A percentile compares a stretch with the other conserved stretches of the same genome.
Evolutionary conservation across 2,329 filamentous ascomycete genomes (phyloP).

Genomic region (Penicillium sp.): DNA sequence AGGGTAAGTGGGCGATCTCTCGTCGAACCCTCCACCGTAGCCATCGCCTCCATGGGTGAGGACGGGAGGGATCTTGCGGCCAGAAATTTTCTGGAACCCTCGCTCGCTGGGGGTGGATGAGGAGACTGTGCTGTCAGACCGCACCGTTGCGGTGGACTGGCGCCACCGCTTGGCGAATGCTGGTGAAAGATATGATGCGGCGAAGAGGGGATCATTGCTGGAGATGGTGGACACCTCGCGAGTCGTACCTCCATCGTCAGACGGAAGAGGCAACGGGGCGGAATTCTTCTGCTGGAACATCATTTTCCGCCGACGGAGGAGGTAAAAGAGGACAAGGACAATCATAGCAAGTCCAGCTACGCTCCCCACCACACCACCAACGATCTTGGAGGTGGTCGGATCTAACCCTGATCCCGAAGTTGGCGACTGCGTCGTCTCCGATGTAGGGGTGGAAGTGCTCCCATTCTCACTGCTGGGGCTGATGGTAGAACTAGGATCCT

Average conservation of each 20-base stretch:
- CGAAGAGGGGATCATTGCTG: constrained; percentile 35
- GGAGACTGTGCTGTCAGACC: constrained; percentile 31
- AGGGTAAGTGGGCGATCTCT: constrained; percentile 27
- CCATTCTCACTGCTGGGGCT: background rate
- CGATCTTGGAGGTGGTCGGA: constrained; percentile 47
- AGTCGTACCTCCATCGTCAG: constrained; percentile 19
- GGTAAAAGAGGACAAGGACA: constrained; percentile 30
- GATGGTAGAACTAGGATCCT: constrained; percentile 6
- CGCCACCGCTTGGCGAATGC: constrained; percentile 39
- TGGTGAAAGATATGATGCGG: constrained; percentile 33
- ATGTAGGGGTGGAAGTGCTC: constrained; percentile 6
- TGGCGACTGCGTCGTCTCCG: constrained; percentile 10
- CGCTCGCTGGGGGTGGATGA: constrained; percentile 36
- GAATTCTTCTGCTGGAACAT: constrained; percentile 13
- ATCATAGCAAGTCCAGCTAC: constrained; percentile 53
- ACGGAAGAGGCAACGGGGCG: constrained; percentile 18
- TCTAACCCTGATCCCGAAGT: constrained; percentile 17
- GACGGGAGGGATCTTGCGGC: constrained; percentile 44
- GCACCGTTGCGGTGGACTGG: constrained; percentile 31
- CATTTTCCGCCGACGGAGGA: constrained; percentile 46
- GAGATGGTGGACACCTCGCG: constrained; percentile 31
- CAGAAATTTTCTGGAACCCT: constrained; percentile 46
- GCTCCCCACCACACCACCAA: constrained; percentile 59
- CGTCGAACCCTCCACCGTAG: constrained; percentile 35
- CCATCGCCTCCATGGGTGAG: constrained; percentile 44